These are phyloP conservation scores for Oxyria digyna DNA, from an alignment of 148 eudicot species.

Conservation along the genomic window DNA sequence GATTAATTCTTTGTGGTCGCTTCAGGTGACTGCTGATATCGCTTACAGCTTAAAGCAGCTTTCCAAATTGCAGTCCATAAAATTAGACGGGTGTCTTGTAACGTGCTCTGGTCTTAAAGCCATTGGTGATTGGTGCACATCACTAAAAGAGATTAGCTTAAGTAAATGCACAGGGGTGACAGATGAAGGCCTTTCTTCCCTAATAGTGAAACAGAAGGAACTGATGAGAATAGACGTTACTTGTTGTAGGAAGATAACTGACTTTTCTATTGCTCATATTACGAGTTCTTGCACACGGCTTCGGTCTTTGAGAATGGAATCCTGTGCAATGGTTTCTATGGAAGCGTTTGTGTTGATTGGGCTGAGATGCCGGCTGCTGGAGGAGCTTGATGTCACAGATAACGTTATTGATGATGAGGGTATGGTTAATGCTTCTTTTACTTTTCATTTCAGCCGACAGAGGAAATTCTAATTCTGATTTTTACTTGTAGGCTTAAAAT, in stretches of 20 bases:
- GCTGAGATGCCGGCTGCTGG: slow-evolving; percentile 50
- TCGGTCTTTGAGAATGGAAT: slow-evolving; percentile 64
- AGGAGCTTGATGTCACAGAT: slow-evolving; percentile 93
- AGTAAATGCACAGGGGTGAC: slow-evolving; percentile 75
- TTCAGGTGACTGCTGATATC: slow-evolving; percentile 76
- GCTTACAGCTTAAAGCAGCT: slow-evolving; percentile 47
- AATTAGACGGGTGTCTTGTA: slow-evolving; percentile 60
- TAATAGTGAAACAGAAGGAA: slow-evolving; percentile 46
- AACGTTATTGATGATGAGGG: slow-evolving; percentile 90
- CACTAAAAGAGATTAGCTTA: slow-evolving; percentile 60
- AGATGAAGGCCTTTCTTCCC: slow-evolving; percentile 55
- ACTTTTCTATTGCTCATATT: slow-evolving; percentile 37
- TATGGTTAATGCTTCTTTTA: slow-evolving; percentile 8
- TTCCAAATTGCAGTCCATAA: slow-evolving; percentile 45
- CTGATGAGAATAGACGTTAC: slow-evolving; percentile 60
- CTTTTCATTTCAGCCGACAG: neutral
- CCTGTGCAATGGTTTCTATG: slow-evolving; percentile 39
- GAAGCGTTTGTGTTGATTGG: slow-evolving; percentile 83
- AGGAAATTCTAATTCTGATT: neutral
- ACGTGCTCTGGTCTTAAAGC: slow-evolving; percentile 57
- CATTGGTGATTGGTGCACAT: slow-evolving; percentile 48
- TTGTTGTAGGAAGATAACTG: slow-evolving; percentile 73
- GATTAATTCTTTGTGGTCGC: slow-evolving; percentile 7
- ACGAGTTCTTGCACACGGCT: slow-evolving; percentile 57
- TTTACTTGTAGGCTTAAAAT: slow-evolving; percentile 49